These are phyloP conservation scores for Malus asiatica DNA, from an alignment of 306 rosid genomes.

Conservation along the genomic window DNA sequence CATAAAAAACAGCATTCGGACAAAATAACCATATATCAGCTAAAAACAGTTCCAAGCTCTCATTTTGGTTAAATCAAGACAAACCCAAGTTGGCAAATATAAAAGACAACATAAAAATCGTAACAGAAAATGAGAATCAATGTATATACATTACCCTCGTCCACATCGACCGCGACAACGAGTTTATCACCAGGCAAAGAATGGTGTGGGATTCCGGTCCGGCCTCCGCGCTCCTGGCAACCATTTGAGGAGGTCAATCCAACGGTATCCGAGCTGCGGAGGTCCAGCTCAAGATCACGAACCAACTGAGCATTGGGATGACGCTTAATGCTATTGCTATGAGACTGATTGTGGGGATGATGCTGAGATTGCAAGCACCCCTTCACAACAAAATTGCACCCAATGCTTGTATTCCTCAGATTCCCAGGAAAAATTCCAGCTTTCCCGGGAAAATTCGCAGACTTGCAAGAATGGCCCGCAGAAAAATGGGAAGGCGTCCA, in stretches of 20 bases:
- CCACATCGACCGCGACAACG: slow-evolving; percentile 84
- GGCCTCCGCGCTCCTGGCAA: slow-evolving; percentile 16
- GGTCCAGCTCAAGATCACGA: slow-evolving; percentile 28
- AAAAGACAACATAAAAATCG: background rate
- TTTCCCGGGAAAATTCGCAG: background rate
- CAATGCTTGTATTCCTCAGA: background rate
- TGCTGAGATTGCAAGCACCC: slow-evolving; percentile 31
- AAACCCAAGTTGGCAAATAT: background rate
- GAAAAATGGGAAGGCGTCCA: background rate
- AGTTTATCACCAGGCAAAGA: slow-evolving; percentile 34
- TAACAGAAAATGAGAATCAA: background rate
- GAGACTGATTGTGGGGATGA: background rate
- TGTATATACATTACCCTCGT: slow-evolving; percentile 53
- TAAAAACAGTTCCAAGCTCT: background rate
- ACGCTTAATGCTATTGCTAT: background rate
- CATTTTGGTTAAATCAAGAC: background rate
- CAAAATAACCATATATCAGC: background rate
- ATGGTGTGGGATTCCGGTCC: slow-evolving; percentile 26
- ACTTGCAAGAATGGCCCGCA: background rate
- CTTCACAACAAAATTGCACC: background rate
- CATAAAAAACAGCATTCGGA: slow-evolving; percentile 7
- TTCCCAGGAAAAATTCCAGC: background rate
- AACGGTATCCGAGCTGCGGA: slow-evolving; percentile 4
- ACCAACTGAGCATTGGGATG: slow-evolving; percentile 34
- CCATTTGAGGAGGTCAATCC: slow-evolving; percentile 11